These are phyloP conservation scores for Neospermospora avenae DNA, from an alignment of 2,329 filamentous ascomycete species.

Conservation along the genomic window DNA sequence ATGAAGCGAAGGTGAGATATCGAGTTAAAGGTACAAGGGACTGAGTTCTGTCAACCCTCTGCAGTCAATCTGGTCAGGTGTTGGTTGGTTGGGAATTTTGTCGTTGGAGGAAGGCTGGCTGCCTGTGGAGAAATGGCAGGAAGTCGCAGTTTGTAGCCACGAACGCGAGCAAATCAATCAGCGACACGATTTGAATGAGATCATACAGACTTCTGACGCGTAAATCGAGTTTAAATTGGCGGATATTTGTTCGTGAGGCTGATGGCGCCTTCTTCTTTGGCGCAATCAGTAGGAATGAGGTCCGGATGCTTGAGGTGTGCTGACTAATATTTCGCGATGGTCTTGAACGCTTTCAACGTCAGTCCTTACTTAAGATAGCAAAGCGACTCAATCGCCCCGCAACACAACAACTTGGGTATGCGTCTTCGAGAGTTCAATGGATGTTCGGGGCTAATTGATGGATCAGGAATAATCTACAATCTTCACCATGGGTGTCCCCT, in stretches of 20 bases:
- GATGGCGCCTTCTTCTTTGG: slow-evolving; percentile 21
- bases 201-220: slow-evolving; percentile 32
- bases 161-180: slow-evolving; percentile 22
- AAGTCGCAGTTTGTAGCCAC: slow-evolving; percentile 29
- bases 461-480: slow-evolving; percentile 23
- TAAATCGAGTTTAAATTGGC: slow-evolving; percentile 31
- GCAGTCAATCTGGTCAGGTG: background rate
- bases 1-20: background rate
- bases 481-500: slow-evolving; percentile 40
- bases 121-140: slow-evolving; percentile 11
- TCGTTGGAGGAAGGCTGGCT: slow-evolving; percentile 10
- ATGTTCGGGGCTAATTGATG: slow-evolving; percentile 13
- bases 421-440: background rate
- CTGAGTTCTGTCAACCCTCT: background rate
- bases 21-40: background rate
- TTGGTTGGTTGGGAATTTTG: slow-evolving; percentile 8
- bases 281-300: background rate
- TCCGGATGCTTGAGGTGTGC: background rate
- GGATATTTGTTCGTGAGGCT: slow-evolving; percentile 28
- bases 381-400: slow-evolving; percentile 18
- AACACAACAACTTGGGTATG: slow-evolving; percentile 25
- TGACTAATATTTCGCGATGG: background rate
- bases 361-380: slow-evolving; percentile 10
- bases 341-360: slow-evolving; percentile 22
- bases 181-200: slow-evolving; percentile 22